Percentiles rank a stretch among this genome's conserved stretches.
These are phyloP conservation scores for Oxyria digyna DNA, from an alignment of 148 eudicot species.

Conservation along the genomic window DNA sequence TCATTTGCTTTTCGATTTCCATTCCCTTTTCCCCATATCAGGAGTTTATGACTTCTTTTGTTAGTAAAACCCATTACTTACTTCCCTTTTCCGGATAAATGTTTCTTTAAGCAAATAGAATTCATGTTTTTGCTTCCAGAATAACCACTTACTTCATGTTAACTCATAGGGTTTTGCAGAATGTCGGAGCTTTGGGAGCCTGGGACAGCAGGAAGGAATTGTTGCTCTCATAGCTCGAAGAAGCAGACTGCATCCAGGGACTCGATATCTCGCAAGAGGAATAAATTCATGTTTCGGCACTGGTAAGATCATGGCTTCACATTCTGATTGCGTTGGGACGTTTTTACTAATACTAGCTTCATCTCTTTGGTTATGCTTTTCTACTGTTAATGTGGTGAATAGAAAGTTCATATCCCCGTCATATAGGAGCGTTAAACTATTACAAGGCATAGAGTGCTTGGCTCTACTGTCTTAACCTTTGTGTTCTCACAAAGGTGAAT, in stretches of 20 bases:
- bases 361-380: background rate
- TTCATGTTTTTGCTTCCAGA: slow-evolving; percentile 11
- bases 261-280: slow-evolving; percentile 97
- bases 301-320: slow-evolving; percentile 31
- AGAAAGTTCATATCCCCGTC: background rate
- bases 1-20: background rate
- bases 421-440: background rate
- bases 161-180: slow-evolving; percentile 84
- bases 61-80: background rate
- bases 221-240: slow-evolving; percentile 94
- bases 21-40: background rate
- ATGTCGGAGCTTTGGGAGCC: slow-evolving; percentile 85
- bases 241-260: slow-evolving; percentile 98
- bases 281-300: slow-evolving; percentile 84
- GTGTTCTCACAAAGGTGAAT: background rate
- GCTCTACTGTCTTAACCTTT: background rate
- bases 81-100: background rate
- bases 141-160: slow-evolving; percentile 21
- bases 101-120: slow-evolving; percentile 5
- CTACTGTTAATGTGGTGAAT: background rate
- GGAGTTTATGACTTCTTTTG: background rate
- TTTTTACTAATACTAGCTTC: background rate
- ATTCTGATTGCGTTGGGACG: background rate
- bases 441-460: background rate
- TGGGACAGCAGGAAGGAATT: slow-evolving; percentile 92